A percentile compares a stretch with the other conserved stretches of the same genome.
phyloP scores from a whole-genome alignment of 2,329 filamentous ascomycete genomes.

The Epichloe brachyelytri region DNA sequence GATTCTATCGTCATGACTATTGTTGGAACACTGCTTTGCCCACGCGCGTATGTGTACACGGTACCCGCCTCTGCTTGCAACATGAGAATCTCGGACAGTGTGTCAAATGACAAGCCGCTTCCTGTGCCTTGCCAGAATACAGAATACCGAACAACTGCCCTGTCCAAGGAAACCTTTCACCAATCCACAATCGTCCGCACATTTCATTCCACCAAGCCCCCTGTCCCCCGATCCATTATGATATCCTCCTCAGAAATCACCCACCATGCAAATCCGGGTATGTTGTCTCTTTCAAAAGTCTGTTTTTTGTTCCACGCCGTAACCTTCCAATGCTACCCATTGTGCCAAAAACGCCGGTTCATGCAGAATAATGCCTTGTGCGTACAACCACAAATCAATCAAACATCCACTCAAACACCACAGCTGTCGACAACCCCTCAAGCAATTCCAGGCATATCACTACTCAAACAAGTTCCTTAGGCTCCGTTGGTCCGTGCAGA shows the following conservation, averaged over 20 bases:
- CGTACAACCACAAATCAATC: constrained; percentile 7
- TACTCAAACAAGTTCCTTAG: neutral
- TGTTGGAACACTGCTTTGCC: neutral
- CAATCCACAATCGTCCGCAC: neutral
- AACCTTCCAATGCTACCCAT: constrained; percentile 10
- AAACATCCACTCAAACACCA: neutral
- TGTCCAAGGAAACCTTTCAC: neutral
- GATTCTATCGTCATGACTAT: neutral
- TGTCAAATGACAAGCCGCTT: neutral
- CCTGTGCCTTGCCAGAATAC: neutral
- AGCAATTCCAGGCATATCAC: neutral
- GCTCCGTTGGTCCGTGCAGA: constrained; percentile 21
- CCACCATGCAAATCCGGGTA: constrained; percentile 16
- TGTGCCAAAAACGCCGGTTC: constrained; percentile 13
- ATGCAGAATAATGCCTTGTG: constrained; percentile 14
- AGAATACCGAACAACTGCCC: neutral
- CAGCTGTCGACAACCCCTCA: neutral
- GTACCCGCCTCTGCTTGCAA: neutral
- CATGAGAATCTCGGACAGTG: neutral
- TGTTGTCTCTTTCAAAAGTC: constrained; percentile 11
- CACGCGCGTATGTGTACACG: neutral
- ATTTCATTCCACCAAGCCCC: neutral
- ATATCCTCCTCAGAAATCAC: constrained; percentile 9
- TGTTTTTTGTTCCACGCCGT: constrained; percentile 7
- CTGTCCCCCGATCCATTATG: constrained; percentile 1